Percentiles rank a stretch among this genome's conserved stretches.
Evolutionary conservation across 805 yeast genomes (phyloP).

Genomic region (Ogataea dorogensis): DNA sequence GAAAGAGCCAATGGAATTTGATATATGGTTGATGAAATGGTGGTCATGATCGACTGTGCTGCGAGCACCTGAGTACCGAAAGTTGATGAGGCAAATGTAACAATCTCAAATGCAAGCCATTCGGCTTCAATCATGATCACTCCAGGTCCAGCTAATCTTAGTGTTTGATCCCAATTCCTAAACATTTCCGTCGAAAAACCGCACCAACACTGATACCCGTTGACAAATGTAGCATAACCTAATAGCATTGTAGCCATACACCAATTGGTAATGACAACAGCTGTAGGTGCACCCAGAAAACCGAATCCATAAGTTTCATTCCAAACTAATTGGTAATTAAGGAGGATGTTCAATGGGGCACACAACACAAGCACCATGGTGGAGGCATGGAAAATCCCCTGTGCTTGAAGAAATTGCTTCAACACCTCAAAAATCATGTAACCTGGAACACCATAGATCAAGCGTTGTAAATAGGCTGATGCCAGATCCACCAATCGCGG

Average conservation of each 20-base stretch:
- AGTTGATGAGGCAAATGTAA: conserved; percentile 53
- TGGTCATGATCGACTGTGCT: conserved; percentile 48
- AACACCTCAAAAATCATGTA: conserved; percentile 55
- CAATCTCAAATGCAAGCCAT: conserved; percentile 56
- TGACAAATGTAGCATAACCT: conserved; percentile 41
- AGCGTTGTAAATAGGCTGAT: conserved; percentile 44
- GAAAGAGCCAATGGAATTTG: conserved; percentile 60
- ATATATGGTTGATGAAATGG: conserved; percentile 47
- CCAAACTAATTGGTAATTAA: conserved; percentile 48
- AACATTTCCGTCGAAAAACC: conserved; percentile 44
- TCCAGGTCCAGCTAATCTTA: conserved; percentile 52
- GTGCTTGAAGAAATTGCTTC: conserved; percentile 56
- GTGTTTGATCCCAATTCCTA: conserved; percentile 44
- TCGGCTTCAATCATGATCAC: conserved; percentile 60
- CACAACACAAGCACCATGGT: conserved; percentile 52
- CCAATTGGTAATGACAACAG: conserved; percentile 58
- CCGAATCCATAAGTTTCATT: conserved; percentile 46
- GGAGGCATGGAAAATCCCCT: conserved; percentile 56
- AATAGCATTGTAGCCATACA: conserved; percentile 49
- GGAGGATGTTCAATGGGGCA: conserved; percentile 50
- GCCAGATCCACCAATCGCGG: conserved; percentile 46
- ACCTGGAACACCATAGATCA: conserved; percentile 56
- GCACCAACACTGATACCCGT: conserved; percentile 52
- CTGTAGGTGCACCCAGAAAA: conserved; percentile 58
- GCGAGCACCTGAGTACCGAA: conserved; percentile 54